Percentiles rank a stretch among this genome's conserved stretches.
Evolutionary conservation across 2,329 filamentous ascomycete species (phyloP).

Genomic region (Trichoderma polysporum): DNA sequence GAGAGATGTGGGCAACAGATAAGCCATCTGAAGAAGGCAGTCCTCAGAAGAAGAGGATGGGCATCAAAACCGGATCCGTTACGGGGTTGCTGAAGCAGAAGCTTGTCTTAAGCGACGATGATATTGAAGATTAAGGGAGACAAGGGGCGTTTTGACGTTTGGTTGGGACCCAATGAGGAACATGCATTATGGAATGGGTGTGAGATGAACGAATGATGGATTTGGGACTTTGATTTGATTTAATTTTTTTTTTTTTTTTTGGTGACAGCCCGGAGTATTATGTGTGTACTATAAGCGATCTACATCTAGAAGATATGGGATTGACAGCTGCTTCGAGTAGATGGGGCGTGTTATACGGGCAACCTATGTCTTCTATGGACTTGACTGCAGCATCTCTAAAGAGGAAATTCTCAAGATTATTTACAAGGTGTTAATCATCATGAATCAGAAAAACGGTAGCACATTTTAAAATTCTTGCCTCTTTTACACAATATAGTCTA

Average conservation of each 20-base stretch:
- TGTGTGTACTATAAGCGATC: not conserved
- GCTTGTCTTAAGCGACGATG: slow-evolving; percentile 75
- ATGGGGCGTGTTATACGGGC: not conserved
- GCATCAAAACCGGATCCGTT: slow-evolving; percentile 39
- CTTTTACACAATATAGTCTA: not conserved
- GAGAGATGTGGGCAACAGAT: slow-evolving; percentile 62
- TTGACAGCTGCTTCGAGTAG: not conserved
- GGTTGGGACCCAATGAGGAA: not conserved
- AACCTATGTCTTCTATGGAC: not conserved
- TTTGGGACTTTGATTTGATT: not conserved
- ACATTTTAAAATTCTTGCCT: not conserved
- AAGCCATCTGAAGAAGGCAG: slow-evolving; percentile 55
- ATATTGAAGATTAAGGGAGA: slow-evolving; percentile 68
- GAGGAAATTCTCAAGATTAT: not conserved
- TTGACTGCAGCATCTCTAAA: not conserved
- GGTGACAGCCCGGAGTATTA: not conserved
- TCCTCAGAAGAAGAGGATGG: slow-evolving; percentile 47
- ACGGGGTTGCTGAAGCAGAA: slow-evolving; percentile 58
- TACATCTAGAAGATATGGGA: not conserved
- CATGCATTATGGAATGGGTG: not conserved
- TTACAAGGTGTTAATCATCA: no score
- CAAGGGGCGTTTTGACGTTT: not conserved
- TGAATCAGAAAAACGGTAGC: not conserved
- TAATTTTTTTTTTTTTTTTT: not conserved
- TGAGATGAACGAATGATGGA: not conserved